Evolutionary conservation across 768 basidiomycete species (phyloP).

Genomic region (Botryobasidium botryosum): DNA sequence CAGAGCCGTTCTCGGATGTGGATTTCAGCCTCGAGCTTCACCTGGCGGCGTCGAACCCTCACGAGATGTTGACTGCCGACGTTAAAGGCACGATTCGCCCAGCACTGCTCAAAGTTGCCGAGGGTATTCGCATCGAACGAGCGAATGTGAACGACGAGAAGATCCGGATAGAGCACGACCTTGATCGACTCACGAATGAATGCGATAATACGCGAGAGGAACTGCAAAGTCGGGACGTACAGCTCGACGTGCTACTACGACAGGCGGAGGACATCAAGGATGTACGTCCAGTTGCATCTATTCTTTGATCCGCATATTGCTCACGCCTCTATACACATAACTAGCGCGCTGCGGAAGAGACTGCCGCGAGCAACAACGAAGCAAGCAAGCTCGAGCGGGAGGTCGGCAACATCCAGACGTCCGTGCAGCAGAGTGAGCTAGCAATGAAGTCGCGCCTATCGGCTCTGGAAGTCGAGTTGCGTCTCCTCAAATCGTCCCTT

Average conservation of each 20-base stretch:
- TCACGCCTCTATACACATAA: background rate
- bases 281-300: conserved; percentile 26
- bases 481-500: conserved; percentile 6
- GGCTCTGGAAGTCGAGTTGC: conserved; percentile 59
- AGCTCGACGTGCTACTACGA: conserved; percentile 47
- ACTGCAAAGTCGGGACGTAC: conserved; percentile 53
- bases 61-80: conserved; percentile 27
- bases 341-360: conserved; percentile 66
- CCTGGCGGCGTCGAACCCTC: conserved; percentile 51
- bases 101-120: conserved; percentile 29
- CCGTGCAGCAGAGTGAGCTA: conserved; percentile 65
- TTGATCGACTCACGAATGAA: conserved; percentile 57
- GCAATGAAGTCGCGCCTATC: conserved; percentile 66
- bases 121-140: conserved; percentile 50
- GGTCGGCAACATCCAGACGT: conserved; percentile 53
- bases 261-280: conserved; percentile 72
- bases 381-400: conserved; percentile 52
- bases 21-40: conserved; percentile 74
- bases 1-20: conserved; percentile 49
- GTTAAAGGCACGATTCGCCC: background rate
- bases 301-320: background rate
- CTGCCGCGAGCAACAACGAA: conserved; percentile 45
- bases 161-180: conserved; percentile 66
- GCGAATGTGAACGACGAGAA: conserved; percentile 58
- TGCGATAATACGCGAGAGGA: conserved; percentile 75